Evolutionary conservation across 345 rosid genomes (phyloP).

Genomic region (Eucalyptus dawsonii): DNA sequence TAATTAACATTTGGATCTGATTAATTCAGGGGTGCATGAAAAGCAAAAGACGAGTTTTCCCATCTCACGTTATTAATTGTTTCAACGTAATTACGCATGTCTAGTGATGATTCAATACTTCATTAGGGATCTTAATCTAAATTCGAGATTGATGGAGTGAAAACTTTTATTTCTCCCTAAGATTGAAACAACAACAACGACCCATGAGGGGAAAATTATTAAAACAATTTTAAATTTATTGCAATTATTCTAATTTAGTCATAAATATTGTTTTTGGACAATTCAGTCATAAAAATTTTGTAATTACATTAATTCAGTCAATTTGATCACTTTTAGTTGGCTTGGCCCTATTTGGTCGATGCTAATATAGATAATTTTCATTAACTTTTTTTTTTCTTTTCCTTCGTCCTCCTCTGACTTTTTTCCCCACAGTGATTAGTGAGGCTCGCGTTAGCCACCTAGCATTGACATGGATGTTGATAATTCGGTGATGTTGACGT

Average conservation of each 20-base stretch:
- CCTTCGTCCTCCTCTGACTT: too few species aligned
- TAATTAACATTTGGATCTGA: not conserved
- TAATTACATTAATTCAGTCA: accelerated
- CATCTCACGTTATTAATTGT: not conserved
- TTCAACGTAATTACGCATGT: not conserved
- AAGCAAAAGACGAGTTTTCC: not conserved
- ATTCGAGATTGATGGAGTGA: not conserved
- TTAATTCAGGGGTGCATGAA: not conserved
- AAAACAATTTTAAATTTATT: too few species aligned
- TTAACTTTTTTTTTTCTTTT: too few species aligned
- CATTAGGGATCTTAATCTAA: not conserved
- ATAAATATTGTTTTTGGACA: accelerated
- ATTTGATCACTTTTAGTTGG: too few species aligned
- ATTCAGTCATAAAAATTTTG: too few species aligned
- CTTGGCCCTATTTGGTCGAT: accelerated
- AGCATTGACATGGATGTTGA: too few species aligned
- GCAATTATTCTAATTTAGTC: accelerated
- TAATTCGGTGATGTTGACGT: accelerated
- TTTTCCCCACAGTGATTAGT: accelerated
- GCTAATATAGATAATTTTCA: too few species aligned
- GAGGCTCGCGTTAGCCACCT: accelerated
- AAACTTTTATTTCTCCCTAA: not conserved
- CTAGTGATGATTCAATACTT: not conserved
- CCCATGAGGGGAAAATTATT: not conserved
- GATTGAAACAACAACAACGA: not conserved